Evolutionary conservation across 164 flowering plant species (phyloP), one percentile per base, ranked within the genome.

Genomic region (Vitis cinerea): DNA sequence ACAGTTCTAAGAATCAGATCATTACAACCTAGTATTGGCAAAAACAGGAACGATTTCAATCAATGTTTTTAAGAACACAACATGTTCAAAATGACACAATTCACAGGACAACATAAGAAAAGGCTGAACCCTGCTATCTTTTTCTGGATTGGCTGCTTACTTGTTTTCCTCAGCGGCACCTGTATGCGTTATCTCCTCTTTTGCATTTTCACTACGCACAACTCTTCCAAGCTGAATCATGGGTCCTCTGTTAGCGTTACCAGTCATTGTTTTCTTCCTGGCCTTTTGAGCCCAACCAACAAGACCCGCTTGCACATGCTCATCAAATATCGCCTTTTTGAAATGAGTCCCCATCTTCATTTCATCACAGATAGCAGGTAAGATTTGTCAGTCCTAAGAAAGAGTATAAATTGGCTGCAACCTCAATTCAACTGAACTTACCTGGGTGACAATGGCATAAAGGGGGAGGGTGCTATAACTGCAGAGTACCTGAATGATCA

Each of bases 401-500:
- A 54, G 19, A 3, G 17, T 14, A 44, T 9, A 29, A 14, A 51
- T 0, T 17, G 27, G 27, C 27, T 37, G 44, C 4, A 3, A 6
- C 7, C 44, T 37, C 44, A 37, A 37, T 37, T 37, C 44, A 37
- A 64, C 16, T 56, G 19, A 10, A 67, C 78, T 63, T 69, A 94
- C 97, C 94, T 95, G 99, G 16, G 96, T 86, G 59, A 95, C 98
- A 61, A 95, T 82, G 47, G 96, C 99, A 74, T 92, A 94, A 19
- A 94, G 84, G 5, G 99, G 99, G 37, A 94, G 84, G 16, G 99
- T 92, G 75, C 98, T 91, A 79, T 91, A 88, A 74, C 98, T 95
- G 82, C 99, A 95, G 23, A 95, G 90, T 1, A 90, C 85, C 78
- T 95, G 97, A 64, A 95, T 78, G 72, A 91, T 62, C 16, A 87